Base-by-base conservation (phyloP, 1,284 basidiomycete species). In the Cutaneotrichosporon cutaneum region DNA sequence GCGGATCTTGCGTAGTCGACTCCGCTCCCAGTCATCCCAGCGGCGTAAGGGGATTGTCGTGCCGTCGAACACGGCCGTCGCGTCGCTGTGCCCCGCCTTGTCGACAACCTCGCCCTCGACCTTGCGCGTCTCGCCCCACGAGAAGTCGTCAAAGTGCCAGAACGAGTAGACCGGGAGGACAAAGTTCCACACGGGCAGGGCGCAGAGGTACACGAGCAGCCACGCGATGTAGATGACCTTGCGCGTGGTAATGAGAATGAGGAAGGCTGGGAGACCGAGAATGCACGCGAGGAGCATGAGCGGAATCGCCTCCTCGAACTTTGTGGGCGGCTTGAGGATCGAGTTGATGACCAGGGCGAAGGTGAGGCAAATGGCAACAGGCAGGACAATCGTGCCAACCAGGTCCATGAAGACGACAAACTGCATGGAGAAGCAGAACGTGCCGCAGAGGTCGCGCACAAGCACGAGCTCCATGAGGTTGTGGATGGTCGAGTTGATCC, bases 1-100 rank as follows among this genome's bases (percentile, higher is more conserved):
- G 68, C 86, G 88, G 48, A 94, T 71, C 81, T 98, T 98, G 63
- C 94, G 89, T 57, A 98, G 82, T 36, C 95, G 85, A n/a, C 92
- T 95, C 44, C 94, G 87, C 78, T 99, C 96, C 96, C 96, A 99
- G 73, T 99, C 96, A 80, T 99, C 94, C 96, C 96, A 99, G 60
- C 94, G 85, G 42, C 96, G 87, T 72, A 98, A 81, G 0, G 96
- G 94, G 27, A 99, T 87, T 0, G 84, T 85, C 47, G 83, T 81
- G 1, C 85, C 87, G 52, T 85, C 82, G 48, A 83, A 81, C 6
- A 78, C 70, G 5, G 81, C 82, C n/a, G 81, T 83, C 33, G 87
- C 87, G 72, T 96, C 93, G 24, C 72, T 72, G 9, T 85, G 88
- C 30, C 65, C 65, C 0, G 65, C 30, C 67, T 87, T 85, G 53